phyloP scores from a whole-genome alignment of 2,329 filamentous ascomycete genomes.

The Calonectria pseudoreteaudii region DNA sequence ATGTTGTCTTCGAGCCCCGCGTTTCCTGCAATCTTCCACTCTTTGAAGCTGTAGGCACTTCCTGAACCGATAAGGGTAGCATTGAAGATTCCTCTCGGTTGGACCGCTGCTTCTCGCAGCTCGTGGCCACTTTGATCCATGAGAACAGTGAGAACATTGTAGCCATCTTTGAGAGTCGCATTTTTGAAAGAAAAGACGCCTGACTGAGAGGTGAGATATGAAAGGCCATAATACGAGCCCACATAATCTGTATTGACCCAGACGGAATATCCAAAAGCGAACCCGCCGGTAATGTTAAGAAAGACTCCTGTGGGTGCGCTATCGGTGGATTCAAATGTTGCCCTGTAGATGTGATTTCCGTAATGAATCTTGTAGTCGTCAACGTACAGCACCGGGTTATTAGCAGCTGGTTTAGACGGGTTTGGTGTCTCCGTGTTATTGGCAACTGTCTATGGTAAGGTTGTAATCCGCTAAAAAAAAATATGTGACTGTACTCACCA shows the following conservation, averaged over 20 bases:
- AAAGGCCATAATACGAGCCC: constrained; percentile 65
- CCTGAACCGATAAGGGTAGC: constrained; percentile 59
- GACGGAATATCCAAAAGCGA: constrained; percentile 67
- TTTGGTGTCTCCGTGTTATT: constrained; percentile 63
- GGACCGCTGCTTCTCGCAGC: constrained; percentile 59
- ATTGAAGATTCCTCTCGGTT: constrained; percentile 64
- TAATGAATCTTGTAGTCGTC: constrained; percentile 68
- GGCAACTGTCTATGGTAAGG: constrained; percentile 45
- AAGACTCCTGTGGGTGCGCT: constrained; percentile 56
- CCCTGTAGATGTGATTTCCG: constrained; percentile 66
- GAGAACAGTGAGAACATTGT: constrained; percentile 65
- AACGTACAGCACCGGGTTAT: constrained; percentile 67
- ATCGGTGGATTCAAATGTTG: constrained; percentile 57
- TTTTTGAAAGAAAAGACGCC: constrained; percentile 63
- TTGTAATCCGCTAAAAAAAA: too few relatives aligned
- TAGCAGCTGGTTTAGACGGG: constrained; percentile 57
- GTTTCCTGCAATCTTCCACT: constrained; percentile 69
- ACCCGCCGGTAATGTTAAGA: constrained; percentile 65
- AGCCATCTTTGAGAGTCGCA: constrained; percentile 53
- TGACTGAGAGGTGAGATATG: constrained; percentile 50
- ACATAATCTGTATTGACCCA: constrained; percentile 69
- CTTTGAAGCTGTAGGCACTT: constrained; percentile 54
- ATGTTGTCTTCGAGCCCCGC: constrained; percentile 63
- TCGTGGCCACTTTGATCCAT: constrained; percentile 73
- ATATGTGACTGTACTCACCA: constrained; percentile 36